phyloP scores from a whole-genome alignment of 768 basidiomycete species.

The Glaciozyma antarctica region DNA sequence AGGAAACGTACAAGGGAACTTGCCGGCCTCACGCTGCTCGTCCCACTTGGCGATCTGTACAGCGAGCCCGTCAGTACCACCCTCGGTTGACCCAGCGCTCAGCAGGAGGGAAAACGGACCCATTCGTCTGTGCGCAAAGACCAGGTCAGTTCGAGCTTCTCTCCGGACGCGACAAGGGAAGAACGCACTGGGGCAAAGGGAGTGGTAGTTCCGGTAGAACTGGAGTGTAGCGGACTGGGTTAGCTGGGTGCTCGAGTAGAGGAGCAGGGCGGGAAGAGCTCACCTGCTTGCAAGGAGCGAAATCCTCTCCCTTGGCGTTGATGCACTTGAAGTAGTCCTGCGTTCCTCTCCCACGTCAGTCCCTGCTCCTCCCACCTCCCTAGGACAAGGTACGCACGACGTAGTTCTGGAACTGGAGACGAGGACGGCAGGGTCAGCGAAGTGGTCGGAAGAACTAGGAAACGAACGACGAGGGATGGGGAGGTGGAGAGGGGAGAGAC shows the following conservation, averaged over 20 bases:
- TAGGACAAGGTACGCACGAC: constrained; percentile 13
- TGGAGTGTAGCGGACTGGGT: background rate
- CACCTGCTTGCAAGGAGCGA: constrained; percentile 86
- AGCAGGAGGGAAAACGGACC: constrained; percentile 46
- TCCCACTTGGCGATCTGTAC: constrained; percentile 69
- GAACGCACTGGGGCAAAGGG: constrained; percentile 89
- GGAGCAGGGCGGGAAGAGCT: background rate
- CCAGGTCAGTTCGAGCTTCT: background rate
- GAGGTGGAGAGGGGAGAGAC: constrained; percentile 29
- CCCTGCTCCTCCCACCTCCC: background rate
- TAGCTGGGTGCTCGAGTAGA: background rate
- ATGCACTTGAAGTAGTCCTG: constrained; percentile 95
- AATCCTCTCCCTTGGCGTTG: constrained; percentile 94
- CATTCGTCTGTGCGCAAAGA: constrained; percentile 63
- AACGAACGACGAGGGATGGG: background rate
- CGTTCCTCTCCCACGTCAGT: background rate
- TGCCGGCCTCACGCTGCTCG: constrained; percentile 46
- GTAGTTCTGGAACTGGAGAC: constrained; percentile 26
- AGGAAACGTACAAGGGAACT: constrained; percentile 1
- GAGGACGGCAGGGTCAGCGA: background rate
- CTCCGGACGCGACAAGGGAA: background rate
- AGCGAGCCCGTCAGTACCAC: background rate
- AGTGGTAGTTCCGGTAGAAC: constrained; percentile 90
- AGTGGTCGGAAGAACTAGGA: background rate
- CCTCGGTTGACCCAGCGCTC: background rate